Evolutionary conservation across 1,284 basidiomycete genomes (phyloP).

Genomic region (Naganishia albida): DNA sequence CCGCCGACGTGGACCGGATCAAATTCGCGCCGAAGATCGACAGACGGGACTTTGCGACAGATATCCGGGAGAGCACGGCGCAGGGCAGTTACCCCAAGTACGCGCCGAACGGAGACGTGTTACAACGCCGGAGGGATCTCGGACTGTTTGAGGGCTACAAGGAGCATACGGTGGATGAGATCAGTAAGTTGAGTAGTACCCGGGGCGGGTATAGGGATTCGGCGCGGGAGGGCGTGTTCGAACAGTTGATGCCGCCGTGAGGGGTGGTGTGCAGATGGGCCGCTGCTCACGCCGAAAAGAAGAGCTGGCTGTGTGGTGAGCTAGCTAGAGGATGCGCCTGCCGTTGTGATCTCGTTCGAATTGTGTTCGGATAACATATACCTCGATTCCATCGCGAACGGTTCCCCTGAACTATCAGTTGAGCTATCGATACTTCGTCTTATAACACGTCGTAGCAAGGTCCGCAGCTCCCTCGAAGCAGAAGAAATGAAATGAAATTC

Average conservation of each 20-base stretch:
- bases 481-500: no score
- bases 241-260: slow-evolving; percentile 3
- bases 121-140: background rate
- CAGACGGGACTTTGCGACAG: slow-evolving; percentile 17
- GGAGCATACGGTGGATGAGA: slow-evolving; percentile 20
- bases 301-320: no score
- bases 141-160: slow-evolving; percentile 11
- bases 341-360: no score
- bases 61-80: slow-evolving; percentile 5
- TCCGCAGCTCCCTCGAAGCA: no score
- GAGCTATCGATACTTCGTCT: no score
- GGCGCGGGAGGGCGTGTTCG: slow-evolving; percentile 8
- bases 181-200: slow-evolving; percentile 15
- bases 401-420: no score
- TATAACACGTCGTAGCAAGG: no score
- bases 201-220: slow-evolving; percentile 11
- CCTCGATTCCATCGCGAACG: no score
- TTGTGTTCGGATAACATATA: no score
- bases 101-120: background rate
- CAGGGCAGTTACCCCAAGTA: background rate
- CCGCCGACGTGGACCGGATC: slow-evolving; percentile 26
- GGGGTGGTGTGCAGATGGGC: no score
- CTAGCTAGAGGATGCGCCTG: no score
- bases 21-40: slow-evolving; percentile 22
- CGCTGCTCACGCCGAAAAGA: no score